These are phyloP conservation scores for Entonaema liquescens DNA, from an alignment of 495 filamentous ascomycete genomes.

Conservation along the genomic window DNA sequence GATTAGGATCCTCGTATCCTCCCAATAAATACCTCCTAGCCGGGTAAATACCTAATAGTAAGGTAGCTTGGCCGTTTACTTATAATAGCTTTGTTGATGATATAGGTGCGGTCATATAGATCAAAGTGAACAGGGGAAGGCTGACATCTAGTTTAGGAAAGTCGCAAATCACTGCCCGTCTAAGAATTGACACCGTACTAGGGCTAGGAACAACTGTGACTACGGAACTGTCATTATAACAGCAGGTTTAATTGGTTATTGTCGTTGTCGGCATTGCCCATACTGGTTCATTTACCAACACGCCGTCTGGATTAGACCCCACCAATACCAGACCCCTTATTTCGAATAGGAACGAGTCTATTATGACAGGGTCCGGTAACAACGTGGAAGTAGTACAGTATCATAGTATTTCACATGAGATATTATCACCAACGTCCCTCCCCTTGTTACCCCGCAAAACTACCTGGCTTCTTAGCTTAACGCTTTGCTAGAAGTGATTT, in stretches of 20 bases:
- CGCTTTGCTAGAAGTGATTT: neutral
- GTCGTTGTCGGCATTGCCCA: neutral
- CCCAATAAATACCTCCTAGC: neutral
- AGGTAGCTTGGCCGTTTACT: neutral
- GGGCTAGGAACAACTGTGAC: neutral
- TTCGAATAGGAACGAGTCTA: neutral
- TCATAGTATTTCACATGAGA: neutral
- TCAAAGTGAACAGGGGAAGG: neutral
- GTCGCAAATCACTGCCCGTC: constrained; percentile 7
- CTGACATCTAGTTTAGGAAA: constrained; percentile 7
- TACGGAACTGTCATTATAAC: neutral
- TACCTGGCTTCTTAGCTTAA: neutral
- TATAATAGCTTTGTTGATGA: neutral
- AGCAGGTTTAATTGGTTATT: neutral
- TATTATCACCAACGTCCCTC: neutral
- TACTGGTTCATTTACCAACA: neutral
- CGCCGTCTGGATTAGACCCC: neutral
- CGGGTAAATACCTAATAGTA: neutral
- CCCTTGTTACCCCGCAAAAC: constrained; percentile 34
- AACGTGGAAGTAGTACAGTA: neutral
- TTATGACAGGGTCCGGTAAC: neutral
- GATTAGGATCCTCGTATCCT: neutral
- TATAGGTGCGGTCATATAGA: constrained; percentile 6
- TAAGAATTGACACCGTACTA: neutral
- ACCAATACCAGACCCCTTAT: neutral